A percentile compares a stretch with the other conserved stretches of the same genome.
phyloP scores from a whole-genome alignment of 2,329 filamentous ascomycete genomes.

The Davidsoniella eucalypti region DNA sequence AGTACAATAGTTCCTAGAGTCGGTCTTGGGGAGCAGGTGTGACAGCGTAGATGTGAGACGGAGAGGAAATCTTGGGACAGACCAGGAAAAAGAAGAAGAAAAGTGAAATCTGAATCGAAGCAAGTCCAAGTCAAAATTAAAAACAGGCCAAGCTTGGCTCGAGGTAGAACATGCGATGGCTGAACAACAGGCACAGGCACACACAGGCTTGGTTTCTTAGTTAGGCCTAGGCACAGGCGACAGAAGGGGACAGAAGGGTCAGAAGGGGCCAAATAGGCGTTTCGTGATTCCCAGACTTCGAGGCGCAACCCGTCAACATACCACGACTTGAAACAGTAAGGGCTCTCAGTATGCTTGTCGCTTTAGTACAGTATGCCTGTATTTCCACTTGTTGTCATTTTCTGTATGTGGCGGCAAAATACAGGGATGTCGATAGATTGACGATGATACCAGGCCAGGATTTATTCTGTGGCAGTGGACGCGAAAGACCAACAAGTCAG shows the following conservation, averaged over 20 bases:
- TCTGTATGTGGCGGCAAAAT: slow-evolving; percentile 1
- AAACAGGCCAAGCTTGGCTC: not conserved
- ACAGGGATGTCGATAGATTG: no score
- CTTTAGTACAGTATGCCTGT: no score
- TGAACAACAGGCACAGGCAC: not conserved
- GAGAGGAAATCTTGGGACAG: not conserved
- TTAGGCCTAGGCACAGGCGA: not conserved
- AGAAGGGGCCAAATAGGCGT: slow-evolving; percentile 2
- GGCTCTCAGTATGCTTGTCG: not conserved
- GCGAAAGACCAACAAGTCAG: no score
- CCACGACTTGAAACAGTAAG: slow-evolving; percentile 8
- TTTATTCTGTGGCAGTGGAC: no score
- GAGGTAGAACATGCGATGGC: not conserved
- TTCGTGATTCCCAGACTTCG: slow-evolving; percentile 2
- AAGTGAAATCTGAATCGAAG: not conserved
- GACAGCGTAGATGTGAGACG: not conserved
- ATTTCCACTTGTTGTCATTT: no score
- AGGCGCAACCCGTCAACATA: slow-evolving; percentile 5
- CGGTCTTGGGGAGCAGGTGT: not conserved
- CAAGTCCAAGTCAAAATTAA: not conserved
- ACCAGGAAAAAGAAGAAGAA: slow-evolving; percentile 2
- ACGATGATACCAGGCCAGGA: no score
- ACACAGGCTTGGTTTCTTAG: no score
- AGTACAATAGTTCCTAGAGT: no score
- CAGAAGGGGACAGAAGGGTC: not conserved